Base-by-base conservation (phyloP, 1,139 yeast species). In the Scheffersomyces insectosa region DNA sequence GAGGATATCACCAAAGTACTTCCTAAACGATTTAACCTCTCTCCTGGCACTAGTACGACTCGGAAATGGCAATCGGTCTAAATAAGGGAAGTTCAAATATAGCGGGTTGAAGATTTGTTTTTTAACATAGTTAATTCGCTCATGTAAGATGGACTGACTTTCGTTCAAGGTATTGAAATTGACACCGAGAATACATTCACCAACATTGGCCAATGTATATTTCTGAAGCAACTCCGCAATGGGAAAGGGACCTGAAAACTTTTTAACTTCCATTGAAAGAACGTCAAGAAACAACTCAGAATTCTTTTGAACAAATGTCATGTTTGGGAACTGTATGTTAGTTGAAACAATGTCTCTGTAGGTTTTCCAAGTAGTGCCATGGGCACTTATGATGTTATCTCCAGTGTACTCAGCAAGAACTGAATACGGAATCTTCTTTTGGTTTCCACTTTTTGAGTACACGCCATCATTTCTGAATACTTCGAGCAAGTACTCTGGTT, bases 361-460 rank as follows among this genome's bases (percentile, higher is more conserved):
- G 7, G 60, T 49, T 47, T 59, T 75, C 87, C 87, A 82, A n/a
- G 59, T 55, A 2, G 60, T 58, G 0, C 84, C 84, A 54, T 80
- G 83, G 1, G 85, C 78, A 51, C 85, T 80, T 27, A 82, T 82
- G 2, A 82, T 68, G 54, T 82, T 82, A 47, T 81, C 85, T 0
- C 87, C 87, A 0, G 85, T 79, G 49, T 82, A 82, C 8, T 68
- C 66, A 0, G 85, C 75, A 31, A 81, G 55, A 1, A 80, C 78
- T 6, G 85, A 72, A 43, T 77, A 67, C 0, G 86, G 85, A 13
- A 80, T 80, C 52, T 82, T 82, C 39, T 69, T 65, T 31, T 80
- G 84, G 45, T 82, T 82, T 0, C 87, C 87, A 53, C 83, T 79
- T 50, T 82, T 82, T 3, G 79, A 77, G 59, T 70, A 82, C 1